Conservation (phyloP, 2,329 filamentous ascomycete genomes). For the Aspergillus candidus region DNA sequence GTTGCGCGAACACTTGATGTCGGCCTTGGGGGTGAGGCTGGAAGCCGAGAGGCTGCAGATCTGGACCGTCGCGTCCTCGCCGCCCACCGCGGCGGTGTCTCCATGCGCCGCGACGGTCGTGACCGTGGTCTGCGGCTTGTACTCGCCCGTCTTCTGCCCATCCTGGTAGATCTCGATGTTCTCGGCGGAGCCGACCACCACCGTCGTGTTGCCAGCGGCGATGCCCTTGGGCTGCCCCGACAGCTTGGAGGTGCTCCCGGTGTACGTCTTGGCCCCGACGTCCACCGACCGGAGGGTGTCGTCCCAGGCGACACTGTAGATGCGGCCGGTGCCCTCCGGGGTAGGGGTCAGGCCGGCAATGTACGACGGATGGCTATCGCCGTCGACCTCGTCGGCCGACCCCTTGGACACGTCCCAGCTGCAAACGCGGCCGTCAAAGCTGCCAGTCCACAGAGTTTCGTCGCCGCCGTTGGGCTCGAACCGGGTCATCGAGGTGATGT, state of each 20-base stretch:
- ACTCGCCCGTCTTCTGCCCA: slow-evolving; percentile 53
- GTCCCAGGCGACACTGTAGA: slow-evolving; percentile 92
- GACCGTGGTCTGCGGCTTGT: slow-evolving; percentile 58
- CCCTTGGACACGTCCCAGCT: slow-evolving; percentile 74
- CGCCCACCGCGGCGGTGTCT: slow-evolving; percentile 67
- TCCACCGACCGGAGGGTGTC: slow-evolving; percentile 80
- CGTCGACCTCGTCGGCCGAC: slow-evolving; percentile 64
- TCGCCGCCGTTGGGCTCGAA: slow-evolving; percentile 43
- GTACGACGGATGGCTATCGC: slow-evolving; percentile 78
- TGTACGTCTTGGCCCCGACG: slow-evolving; percentile 66
- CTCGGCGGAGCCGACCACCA: slow-evolving; percentile 56
- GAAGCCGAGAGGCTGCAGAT: slow-evolving; percentile 62
- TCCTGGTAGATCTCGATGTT: slow-evolving; percentile 56
- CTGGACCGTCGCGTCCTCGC: slow-evolving; percentile 65
- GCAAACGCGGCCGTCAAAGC: slow-evolving; percentile 82
- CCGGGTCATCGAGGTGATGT: slow-evolving; percentile 68
- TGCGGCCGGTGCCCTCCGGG: slow-evolving; percentile 47
- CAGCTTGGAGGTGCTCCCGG: slow-evolving; percentile 61
- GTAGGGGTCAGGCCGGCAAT: slow-evolving; percentile 66
- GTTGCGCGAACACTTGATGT: slow-evolving; percentile 63
- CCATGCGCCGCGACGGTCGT: slow-evolving; percentile 66
- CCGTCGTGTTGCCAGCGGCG: slow-evolving; percentile 46
- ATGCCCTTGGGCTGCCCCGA: slow-evolving; percentile 75
- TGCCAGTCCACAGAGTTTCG: slow-evolving; percentile 76
- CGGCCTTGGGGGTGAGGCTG: slow-evolving; percentile 47